These are phyloP conservation scores for Boletellus ananas DNA, from an alignment of 768 basidiomycete genomes.

Conservation along the genomic window DNA sequence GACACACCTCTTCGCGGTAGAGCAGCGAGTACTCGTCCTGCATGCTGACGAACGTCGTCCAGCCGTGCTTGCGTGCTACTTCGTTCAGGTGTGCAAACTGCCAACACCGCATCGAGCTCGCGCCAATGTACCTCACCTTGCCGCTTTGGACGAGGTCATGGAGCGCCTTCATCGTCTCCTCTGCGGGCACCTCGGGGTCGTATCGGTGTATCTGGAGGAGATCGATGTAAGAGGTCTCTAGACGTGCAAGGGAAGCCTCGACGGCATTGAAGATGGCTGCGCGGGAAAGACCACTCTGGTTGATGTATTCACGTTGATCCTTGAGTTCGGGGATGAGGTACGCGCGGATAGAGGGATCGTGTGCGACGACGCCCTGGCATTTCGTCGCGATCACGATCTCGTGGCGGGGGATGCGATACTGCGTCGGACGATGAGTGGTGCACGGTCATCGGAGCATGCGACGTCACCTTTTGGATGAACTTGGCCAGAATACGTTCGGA, in stretches of 20 bases:
- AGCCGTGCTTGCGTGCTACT: conserved; percentile 41
- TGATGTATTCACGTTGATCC: conserved; percentile 21
- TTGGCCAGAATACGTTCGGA: conserved; percentile 37
- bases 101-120: conserved; percentile 46
- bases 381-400: conserved; percentile 33
- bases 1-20: conserved; percentile 48
- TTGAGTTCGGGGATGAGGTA: neutral
- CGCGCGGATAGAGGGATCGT: neutral
- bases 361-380: conserved; percentile 15
- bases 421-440: neutral
- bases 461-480: conserved; percentile 30
- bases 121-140: conserved; percentile 50
- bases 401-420: conserved; percentile 33
- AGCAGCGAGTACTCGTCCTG: conserved; percentile 52
- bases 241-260: conserved; percentile 35
- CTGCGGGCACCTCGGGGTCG: conserved; percentile 34
- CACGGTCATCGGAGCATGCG: neutral
- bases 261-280: conserved; percentile 37
- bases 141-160: conserved; percentile 47
- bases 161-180: conserved; percentile 49
- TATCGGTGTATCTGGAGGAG: conserved; percentile 45
- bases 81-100: conserved; percentile 43
- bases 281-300: conserved; percentile 35
- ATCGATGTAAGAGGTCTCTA: conserved; percentile 37
- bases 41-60: conserved; percentile 56